Base-by-base conservation (phyloP, 768 basidiomycete genomes). In the Tulasnella sp. region DNA sequence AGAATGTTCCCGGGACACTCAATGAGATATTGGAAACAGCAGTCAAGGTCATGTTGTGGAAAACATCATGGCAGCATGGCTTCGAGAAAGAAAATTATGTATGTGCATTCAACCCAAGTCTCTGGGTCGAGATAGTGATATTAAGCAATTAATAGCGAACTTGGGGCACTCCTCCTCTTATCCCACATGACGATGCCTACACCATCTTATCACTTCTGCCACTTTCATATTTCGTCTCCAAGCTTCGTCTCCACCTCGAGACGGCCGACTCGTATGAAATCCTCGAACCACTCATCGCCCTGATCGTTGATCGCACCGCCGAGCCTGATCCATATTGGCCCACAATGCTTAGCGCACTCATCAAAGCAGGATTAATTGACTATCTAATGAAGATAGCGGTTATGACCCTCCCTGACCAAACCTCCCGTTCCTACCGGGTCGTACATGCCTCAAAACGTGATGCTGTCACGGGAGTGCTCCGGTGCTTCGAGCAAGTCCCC, bases 111-210 rank as follows among this genome's bases (percentile, higher is more conserved):
- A 10, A 15, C 11, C 2, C n/a, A 3, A 10, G 30, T 2, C 22
- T 21, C 30, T 29, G 21, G 4, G 41, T 10, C 1, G 22, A 2
- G 21, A 38, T 21, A 38, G 1, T 29, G 19, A 15, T 1, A 2
- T 1, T 38, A 10, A 11, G 15, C n/a, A 15, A 38, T 38, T 15
- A 38, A 38, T 15, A 53, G 52, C 31, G 42, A 53, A 22, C 17
- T 1, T 41, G 31, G 9, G 52, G 38, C 12, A 1, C 38, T 21
- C 31, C 25, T 0, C n/a, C 12, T 22, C 24, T 53, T 10, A 38
- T 22, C 17, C 52, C 52, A 3, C 52, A 53, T 19, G 52, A 53
- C 5, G 52, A 53, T 7, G 52, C 52, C 17, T 53, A 53, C 34
- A 31, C 21, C 19, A 53, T 53, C 29, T 31, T 53, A 8, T 53